Evolutionary conservation across 2,329 filamentous ascomycete species (phyloP).

Genomic region (Esteya vermicola): DNA sequence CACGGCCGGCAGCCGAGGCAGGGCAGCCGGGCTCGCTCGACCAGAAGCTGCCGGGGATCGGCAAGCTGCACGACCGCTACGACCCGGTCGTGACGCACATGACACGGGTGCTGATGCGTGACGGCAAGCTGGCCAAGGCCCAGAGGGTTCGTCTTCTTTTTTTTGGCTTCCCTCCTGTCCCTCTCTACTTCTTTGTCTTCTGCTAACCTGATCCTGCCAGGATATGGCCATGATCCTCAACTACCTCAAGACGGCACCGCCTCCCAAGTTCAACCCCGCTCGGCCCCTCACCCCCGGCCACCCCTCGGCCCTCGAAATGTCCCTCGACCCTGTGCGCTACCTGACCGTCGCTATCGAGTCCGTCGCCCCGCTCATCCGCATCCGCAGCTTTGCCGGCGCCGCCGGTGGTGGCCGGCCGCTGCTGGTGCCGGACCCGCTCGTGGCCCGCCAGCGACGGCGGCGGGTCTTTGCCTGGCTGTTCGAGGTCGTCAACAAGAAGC

Average conservation of each 20-base stretch:
- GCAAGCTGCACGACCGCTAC: constrained; percentile 67
- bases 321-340: constrained; percentile 80
- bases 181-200: neutral
- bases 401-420: constrained; percentile 77
- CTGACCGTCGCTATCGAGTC: constrained; percentile 85
- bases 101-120: constrained; percentile 77
- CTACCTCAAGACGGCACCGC: constrained; percentile 68
- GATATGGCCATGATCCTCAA: constrained; percentile 76
- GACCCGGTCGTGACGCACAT: constrained; percentile 75
- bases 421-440: constrained; percentile 68
- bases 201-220: constrained; percentile 27
- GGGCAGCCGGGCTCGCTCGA: neutral
- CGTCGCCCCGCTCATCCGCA: constrained; percentile 73
- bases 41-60: constrained; percentile 33
- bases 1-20: neutral
- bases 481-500: constrained; percentile 65
- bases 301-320: constrained; percentile 65
- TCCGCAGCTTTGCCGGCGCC: constrained; percentile 60
- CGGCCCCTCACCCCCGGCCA: constrained; percentile 62
- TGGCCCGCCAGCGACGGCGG: constrained; percentile 60
- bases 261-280: constrained; percentile 59
- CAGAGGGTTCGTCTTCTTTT: constrained; percentile 50
- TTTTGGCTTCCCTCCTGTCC: neutral
- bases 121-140: constrained; percentile 83
- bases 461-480: constrained; percentile 82